Conservation (phyloP, 2,329 filamentous ascomycete species). For the Hyphodiscus sp. region DNA sequence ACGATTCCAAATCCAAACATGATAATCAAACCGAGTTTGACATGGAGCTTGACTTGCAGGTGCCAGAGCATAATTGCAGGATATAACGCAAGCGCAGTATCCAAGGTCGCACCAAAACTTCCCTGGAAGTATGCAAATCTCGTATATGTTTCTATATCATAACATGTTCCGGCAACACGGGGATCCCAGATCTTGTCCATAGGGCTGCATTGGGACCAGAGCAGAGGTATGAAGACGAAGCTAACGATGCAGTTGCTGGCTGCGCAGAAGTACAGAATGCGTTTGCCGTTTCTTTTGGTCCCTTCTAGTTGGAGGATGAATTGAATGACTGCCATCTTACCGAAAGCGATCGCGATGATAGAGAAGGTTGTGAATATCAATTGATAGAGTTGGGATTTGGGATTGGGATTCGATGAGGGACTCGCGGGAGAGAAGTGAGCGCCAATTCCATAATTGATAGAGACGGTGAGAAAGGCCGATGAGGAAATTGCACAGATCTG, state of each 20-base stretch:
- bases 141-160: constrained; percentile 6
- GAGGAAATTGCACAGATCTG: no score
- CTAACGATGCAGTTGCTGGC: constrained; percentile 9
- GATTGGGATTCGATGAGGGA: constrained; percentile 6
- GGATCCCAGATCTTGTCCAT: constrained; percentile 9
- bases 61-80: not conserved
- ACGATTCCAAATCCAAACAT: not conserved
- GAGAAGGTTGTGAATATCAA: constrained; percentile 11
- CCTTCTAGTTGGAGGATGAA: constrained; percentile 14
- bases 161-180: constrained; percentile 6
- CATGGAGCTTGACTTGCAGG: not conserved
- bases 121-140: constrained; percentile 10
- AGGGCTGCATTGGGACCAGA: constrained; percentile 10
- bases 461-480: constrained; percentile 8
- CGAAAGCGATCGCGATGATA: constrained; percentile 8
- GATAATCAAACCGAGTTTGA: not conserved
- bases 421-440: no score
- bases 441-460: constrained; percentile 9
- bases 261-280: not conserved
- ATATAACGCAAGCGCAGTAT: not conserved
- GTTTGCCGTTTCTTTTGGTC: constrained; percentile 8
- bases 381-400: constrained; percentile 11
- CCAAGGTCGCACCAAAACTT: constrained; percentile 8
- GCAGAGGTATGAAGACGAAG: constrained; percentile 10
- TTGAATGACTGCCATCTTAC: constrained; percentile 12